Evolutionary conservation across 2,329 filamentous ascomycete species (phyloP).

Genomic region (Zymoseptoria pseudotritici): DNA sequence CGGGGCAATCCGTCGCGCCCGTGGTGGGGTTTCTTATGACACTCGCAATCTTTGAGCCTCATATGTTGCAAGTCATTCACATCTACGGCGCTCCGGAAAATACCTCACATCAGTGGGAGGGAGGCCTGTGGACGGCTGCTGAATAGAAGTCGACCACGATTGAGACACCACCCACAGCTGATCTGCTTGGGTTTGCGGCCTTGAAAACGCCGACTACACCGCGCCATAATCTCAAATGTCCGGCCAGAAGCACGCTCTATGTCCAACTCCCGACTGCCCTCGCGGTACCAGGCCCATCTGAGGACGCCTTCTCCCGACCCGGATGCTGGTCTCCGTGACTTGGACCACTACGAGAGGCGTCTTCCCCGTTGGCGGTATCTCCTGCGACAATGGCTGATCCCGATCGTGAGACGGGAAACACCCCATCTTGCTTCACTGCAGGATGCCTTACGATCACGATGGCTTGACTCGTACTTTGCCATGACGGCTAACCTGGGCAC

Average conservation of each 20-base stretch:
- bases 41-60: too few species aligned
- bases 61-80: too few species aligned
- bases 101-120: too few species aligned
- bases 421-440: slow-evolving; percentile 87
- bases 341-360: slow-evolving; percentile 57
- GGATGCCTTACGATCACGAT: slow-evolving; percentile 67
- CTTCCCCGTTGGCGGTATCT: slow-evolving; percentile 84
- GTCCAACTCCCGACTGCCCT: slow-evolving; percentile 10
- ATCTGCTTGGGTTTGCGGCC: slow-evolving; percentile 1
- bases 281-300: slow-evolving; percentile 21
- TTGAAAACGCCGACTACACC: background rate
- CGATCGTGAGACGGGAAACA: slow-evolving; percentile 88
- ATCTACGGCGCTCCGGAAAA: too few species aligned
- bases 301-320: slow-evolving; percentile 27
- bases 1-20: too few species aligned
- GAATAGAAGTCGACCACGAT: background rate
- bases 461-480: slow-evolving; percentile 92
- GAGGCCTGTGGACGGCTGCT: too few species aligned
- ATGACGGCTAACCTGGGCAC: slow-evolving; percentile 94
- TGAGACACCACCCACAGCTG: background rate
- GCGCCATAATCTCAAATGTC: slow-evolving; percentile 5
- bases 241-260: slow-evolving; percentile 12
- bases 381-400: slow-evolving; percentile 72
- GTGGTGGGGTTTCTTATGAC: too few species aligned
- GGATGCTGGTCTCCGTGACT: slow-evolving; percentile 71